These are phyloP conservation scores for Ophiostoma piceae DNA, from an alignment of 2,329 filamentous ascomycete genomes.

Conservation along the genomic window DNA sequence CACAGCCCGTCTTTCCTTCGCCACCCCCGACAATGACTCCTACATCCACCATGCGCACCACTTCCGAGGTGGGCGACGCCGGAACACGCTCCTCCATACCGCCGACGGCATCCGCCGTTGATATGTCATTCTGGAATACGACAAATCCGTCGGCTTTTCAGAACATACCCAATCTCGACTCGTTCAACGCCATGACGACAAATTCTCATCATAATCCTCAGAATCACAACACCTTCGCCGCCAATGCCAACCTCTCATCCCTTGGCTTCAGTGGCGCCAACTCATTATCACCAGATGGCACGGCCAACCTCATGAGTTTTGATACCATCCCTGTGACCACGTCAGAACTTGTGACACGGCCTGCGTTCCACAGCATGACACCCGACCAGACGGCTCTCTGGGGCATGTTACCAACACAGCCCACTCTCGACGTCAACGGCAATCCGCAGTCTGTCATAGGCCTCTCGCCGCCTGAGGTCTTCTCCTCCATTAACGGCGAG, in stretches of 20 bases:
- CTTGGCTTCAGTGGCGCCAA: conserved; percentile 4
- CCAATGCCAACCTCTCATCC: conserved; percentile 5
- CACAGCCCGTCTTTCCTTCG: conserved; percentile 14
- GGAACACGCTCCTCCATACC: background rate
- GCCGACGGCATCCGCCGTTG: background rate
- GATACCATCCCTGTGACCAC: conserved; percentile 16
- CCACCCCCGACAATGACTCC: conserved; percentile 18
- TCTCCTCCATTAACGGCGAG: conserved; percentile 13
- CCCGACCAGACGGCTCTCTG: conserved; percentile 19
- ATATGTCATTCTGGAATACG: conserved; percentile 20
- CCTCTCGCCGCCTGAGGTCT: conserved; percentile 18
- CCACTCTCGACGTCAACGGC: conserved; percentile 14
- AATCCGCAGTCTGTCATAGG: conserved; percentile 9
- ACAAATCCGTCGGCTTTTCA: conserved; percentile 6
- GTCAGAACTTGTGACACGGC: conserved; percentile 18
- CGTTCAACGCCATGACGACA: conserved; percentile 10
- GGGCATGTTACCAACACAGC: conserved; percentile 16
- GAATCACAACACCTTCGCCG: background rate
- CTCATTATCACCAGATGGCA: background rate
- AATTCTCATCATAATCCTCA: background rate
- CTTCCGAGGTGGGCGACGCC: conserved; percentile 17
- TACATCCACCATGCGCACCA: conserved; percentile 17
- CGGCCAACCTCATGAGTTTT: conserved; percentile 15
- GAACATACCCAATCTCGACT: conserved; percentile 14
- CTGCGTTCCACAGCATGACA: conserved; percentile 21